Evolutionary conservation across 2,329 filamentous ascomycete genomes (phyloP), one percentile per base, ranked within the genome.

Genomic region (Aspergillus puulaauensis): DNA sequence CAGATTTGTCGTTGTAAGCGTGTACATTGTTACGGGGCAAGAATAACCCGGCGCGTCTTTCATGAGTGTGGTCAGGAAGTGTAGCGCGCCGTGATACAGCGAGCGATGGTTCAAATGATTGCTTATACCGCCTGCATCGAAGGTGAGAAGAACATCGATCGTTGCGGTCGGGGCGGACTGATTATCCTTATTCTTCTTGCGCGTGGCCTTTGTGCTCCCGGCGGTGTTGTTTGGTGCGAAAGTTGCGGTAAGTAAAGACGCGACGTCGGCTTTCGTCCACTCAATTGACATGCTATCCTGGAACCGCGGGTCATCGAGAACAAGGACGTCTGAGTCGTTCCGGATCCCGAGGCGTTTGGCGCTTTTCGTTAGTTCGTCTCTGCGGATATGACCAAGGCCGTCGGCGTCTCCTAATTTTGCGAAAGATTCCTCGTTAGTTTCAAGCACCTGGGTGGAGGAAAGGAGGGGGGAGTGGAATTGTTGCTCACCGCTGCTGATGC

Each of bases 31-130:
- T 27, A 97, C 86, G 3, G 92, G 91, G 65, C 83, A 86, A 1
- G 85, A 77, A 81, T 85, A 90, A 1, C 86, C 89, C 4, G 83
- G 73, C 64, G 85, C 73, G 55, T 83, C 83, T 50, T 83, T 82
- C 74, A 88, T 85, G 51, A 96, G 81, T 7, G 80, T 75, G 52
- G 82, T 78, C 54, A 96, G 73, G 73, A 96, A 98, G 49, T 83
- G 75, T 46, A 85, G 83, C 6, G 91, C 90, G 57, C 93, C 95
- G 73, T 90, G 83, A 77, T 92, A 92, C 8, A 98, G 84, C 6
- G 92, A 92, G 62, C 90, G 89, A 78, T 99, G 95, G 79, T 99
- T 99, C 21, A 92, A 91, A 75, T 99, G 95, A 44, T 85, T 85
- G 58, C 91, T 96, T 49, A 99, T 82, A 58, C 95, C 95, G 49